These are phyloP conservation scores for Nicotiana tomentosiformis DNA, from an alignment of 257 asterid genomes.

Conservation along the genomic window DNA sequence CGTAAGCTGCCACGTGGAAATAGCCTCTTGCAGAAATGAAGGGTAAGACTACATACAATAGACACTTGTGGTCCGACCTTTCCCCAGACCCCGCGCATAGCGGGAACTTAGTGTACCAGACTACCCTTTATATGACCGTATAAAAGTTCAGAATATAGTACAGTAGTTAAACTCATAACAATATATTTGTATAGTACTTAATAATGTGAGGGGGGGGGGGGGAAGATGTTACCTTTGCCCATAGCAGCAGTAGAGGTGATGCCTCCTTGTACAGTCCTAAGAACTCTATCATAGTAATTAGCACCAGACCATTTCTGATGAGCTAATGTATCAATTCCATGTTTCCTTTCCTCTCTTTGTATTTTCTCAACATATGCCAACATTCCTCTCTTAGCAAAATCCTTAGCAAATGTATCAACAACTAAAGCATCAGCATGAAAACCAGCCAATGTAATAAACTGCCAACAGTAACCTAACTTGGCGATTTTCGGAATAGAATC, in stretches of 20 bases:
- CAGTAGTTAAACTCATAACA: no score
- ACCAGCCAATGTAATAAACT: slow-evolving; percentile 89
- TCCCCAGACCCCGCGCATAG: no score
- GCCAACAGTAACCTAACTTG: slow-evolving; percentile 74
- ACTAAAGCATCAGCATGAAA: slow-evolving; percentile 86
- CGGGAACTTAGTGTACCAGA: no score
- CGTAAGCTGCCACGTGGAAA: no score
- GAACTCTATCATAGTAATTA: slow-evolving; percentile 84
- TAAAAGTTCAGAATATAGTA: no score
- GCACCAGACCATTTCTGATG: slow-evolving; percentile 99
- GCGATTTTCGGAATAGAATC: slow-evolving; percentile 83
- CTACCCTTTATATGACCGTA: no score
- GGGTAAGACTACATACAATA: no score
- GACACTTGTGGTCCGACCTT: no score
- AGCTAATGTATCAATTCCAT: slow-evolving; percentile 94
- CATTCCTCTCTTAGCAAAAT: slow-evolving; percentile 77
- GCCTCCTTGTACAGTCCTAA: slow-evolving; percentile 95
- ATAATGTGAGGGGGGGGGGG: background rate
- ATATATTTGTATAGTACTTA: no score
- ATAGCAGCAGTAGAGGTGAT: slow-evolving; percentile 94
- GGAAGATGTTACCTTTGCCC: slow-evolving; percentile 64
- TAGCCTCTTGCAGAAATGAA: no score
- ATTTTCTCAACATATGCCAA: slow-evolving; percentile 88
- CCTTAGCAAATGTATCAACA: slow-evolving; percentile 77
- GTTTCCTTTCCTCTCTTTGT: slow-evolving; percentile 83